Evolutionary conservation across 805 yeast genomes (phyloP).

Genomic region (Sugiyamaella qingdaonensis): DNA sequence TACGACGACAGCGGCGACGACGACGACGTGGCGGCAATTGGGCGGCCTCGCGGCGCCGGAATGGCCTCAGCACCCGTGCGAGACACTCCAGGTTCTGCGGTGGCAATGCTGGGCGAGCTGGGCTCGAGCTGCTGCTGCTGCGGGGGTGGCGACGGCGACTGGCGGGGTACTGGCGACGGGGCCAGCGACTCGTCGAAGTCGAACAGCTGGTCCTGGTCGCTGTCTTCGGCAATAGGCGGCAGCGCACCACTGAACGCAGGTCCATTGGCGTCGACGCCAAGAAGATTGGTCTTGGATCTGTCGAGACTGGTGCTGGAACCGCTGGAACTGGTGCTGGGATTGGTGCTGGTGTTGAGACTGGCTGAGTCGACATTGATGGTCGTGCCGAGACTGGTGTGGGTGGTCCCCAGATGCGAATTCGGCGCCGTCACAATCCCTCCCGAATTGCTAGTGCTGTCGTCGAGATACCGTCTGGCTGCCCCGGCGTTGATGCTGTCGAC

Average conservation of each 20-base stretch:
- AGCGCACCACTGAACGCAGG: background rate
- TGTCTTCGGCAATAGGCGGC: conserved; percentile 6
- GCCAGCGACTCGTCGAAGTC: conserved; percentile 23
- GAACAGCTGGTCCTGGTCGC: conserved; percentile 19
- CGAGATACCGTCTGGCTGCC: conserved; percentile 5
- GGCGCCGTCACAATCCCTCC: background rate
- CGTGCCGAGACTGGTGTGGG: background rate
- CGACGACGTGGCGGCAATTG: conserved; percentile 3
- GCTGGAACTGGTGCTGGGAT: background rate
- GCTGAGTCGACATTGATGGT: background rate
- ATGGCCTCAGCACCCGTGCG: background rate
- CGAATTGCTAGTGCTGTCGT: background rate
- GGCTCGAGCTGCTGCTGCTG: background rate
- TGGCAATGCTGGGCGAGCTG: background rate
- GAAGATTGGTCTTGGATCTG: background rate
- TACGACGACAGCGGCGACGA: conserved; percentile 8
- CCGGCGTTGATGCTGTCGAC: conserved; percentile 5
- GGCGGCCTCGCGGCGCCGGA: conserved; percentile 2
- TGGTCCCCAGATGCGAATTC: too few relatives aligned
- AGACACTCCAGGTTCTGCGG: background rate
- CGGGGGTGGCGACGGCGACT: background rate
- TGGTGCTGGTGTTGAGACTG: background rate
- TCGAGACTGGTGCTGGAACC: background rate
- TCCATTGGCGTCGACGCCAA: background rate
- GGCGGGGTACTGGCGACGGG: conserved; percentile 1